A percentile compares a stretch with the other conserved stretches of the same genome.
Conservation (phyloP, 2,329 filamentous ascomycete genomes). For the Teratosphaeria epicoccoides region DNA sequence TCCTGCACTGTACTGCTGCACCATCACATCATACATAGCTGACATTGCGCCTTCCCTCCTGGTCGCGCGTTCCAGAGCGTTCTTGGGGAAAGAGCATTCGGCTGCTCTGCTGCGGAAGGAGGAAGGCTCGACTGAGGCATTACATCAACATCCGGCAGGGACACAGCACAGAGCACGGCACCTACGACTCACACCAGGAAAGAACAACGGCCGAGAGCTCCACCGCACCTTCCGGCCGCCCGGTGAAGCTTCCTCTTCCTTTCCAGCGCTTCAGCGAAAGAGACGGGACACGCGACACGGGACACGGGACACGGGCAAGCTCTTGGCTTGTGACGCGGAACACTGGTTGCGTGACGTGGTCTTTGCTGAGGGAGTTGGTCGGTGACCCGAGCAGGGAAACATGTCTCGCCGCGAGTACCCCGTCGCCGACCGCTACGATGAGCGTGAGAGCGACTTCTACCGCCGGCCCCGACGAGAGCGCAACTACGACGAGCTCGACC, state of each 20-base stretch:
- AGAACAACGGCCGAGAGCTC: not conserved
- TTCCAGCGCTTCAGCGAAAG: too few species aligned
- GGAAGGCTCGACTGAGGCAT: not conserved
- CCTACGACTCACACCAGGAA: not conserved
- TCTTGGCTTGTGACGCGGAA: too few species aligned
- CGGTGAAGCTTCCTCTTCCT: not conserved
- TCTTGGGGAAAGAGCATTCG: not conserved
- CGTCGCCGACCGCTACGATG: slow-evolving; percentile 36
- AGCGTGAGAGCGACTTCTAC: slow-evolving; percentile 32
- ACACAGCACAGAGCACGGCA: not conserved
- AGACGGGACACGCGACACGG: too few species aligned
- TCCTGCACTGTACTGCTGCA: too few species aligned
- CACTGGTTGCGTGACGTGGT: not conserved
- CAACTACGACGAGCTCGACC: slow-evolving; percentile 41
- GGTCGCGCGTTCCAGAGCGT: not conserved
- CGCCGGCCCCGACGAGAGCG: slow-evolving; percentile 27
- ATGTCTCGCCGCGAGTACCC: slow-evolving; percentile 24
- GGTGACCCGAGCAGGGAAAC: not conserved
- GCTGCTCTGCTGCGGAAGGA: not conserved
- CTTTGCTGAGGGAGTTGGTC: not conserved
- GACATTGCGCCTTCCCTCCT: not conserved
- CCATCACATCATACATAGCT: not conserved
- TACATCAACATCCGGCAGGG: not conserved
- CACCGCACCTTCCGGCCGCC: not conserved
- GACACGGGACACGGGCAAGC: too few species aligned